Percentiles rank a stretch among this genome's conserved stretches.
These are phyloP conservation scores for Massarina eburnea DNA, from an alignment of 2,329 filamentous ascomycete genomes.

Conservation along the genomic window DNA sequence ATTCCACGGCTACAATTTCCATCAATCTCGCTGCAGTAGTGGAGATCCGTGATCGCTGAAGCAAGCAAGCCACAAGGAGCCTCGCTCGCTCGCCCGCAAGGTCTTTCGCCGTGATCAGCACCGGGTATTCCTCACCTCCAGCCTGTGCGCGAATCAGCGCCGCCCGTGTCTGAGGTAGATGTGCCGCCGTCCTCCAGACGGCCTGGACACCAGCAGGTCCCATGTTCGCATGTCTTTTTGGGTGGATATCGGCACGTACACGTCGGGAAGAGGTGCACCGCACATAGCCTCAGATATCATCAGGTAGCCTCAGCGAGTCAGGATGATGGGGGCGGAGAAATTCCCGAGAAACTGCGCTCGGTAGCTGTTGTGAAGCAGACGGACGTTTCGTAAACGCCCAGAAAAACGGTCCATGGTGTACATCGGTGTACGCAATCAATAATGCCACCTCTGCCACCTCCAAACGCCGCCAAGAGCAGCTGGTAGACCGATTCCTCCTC, in stretches of 20 bases:
- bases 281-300: no score
- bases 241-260: background rate
- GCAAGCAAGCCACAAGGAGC: slow-evolving; percentile 31
- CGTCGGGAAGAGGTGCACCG: no score
- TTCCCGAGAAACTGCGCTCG: background rate
- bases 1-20: slow-evolving; percentile 31
- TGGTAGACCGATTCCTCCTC: slow-evolving; percentile 23
- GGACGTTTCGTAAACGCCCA: slow-evolving; percentile 38
- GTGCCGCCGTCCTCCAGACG: slow-evolving; percentile 18
- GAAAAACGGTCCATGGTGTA: slow-evolving; percentile 19
- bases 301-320: no score
- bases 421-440: slow-evolving; percentile 34
- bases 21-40: slow-evolving; percentile 33
- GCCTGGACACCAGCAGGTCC: no score
- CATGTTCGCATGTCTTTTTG: no score
- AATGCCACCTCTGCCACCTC: slow-evolving; percentile 25
- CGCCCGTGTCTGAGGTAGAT: slow-evolving; percentile 33
- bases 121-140: slow-evolving; percentile 15
- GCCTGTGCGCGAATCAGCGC: slow-evolving; percentile 13
- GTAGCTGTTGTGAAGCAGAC: slow-evolving; percentile 32
- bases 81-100: slow-evolving; percentile 23
- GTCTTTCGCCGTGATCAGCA: slow-evolving; percentile 34
- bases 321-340: background rate
- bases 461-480: slow-evolving; percentile 38
- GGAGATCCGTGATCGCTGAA: slow-evolving; percentile 31